These are phyloP conservation scores for Umbilicus rupestris DNA, from an alignment of 164 flowering plant genomes.

Conservation along the genomic window DNA sequence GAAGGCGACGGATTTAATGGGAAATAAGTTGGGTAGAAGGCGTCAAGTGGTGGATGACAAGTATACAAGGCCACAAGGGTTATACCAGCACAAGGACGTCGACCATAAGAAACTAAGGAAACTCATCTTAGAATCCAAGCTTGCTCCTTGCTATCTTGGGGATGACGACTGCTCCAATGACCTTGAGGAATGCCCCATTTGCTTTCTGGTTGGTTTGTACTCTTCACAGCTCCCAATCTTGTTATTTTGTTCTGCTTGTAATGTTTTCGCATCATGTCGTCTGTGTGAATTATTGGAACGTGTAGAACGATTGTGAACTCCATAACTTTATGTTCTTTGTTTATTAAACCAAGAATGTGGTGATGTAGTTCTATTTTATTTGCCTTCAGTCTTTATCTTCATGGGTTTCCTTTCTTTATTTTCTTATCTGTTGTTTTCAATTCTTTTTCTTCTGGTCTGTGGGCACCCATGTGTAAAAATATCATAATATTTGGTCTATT, in stretches of 20 bases:
- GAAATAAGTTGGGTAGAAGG: constrained; percentile 80
- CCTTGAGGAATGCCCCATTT: constrained; percentile 94
- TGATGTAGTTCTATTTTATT: too few relatives aligned
- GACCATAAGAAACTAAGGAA: constrained; percentile 93
- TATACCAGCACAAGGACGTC: constrained; percentile 75
- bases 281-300: not conserved
- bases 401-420: too few relatives aligned
- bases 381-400: too few relatives aligned
- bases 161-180: constrained; percentile 57
- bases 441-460: too few relatives aligned
- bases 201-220: constrained; percentile 68
- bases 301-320: too few relatives aligned
- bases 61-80: constrained; percentile 84
- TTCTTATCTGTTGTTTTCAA: too few relatives aligned
- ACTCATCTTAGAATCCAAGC: constrained; percentile 84
- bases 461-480: not conserved
- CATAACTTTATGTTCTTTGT: too few relatives aligned
- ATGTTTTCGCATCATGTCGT: not conserved
- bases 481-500: constrained; percentile 3
- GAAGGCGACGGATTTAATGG: constrained; percentile 32
- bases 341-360: too few relatives aligned
- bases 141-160: constrained; percentile 95
- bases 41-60: constrained; percentile 84
- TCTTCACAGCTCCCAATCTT: not conserved
- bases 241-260: constrained; percentile 3